A percentile compares a stretch with the other conserved stretches of the same genome.
Conservation (phyloP, 331 rosid genomes). For the Telfairia occidentalis region DNA sequence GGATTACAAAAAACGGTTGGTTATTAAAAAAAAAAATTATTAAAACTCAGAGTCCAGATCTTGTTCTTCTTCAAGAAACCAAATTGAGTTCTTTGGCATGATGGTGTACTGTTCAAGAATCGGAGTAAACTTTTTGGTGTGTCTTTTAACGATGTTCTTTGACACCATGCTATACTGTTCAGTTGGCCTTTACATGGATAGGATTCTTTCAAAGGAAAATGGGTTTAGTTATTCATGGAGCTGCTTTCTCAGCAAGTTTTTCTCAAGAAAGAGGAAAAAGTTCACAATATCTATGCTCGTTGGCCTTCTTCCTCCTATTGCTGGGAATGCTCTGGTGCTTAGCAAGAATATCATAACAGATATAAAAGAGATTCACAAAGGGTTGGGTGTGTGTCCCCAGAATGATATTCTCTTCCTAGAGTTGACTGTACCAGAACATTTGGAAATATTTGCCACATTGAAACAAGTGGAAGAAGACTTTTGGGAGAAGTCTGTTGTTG, state of each 20-base stretch:
- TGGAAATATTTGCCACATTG: constrained; percentile 74
- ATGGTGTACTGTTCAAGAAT: too few relatives aligned
- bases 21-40: too few relatives aligned
- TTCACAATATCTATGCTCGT: constrained; percentile 96
- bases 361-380: constrained; percentile 89
- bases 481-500: constrained; percentile 41
- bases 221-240: constrained; percentile 69
- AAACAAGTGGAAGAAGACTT: constrained; percentile 77
- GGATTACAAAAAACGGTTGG: too few relatives aligned
- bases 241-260: constrained; percentile 45
- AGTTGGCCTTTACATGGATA: constrained; percentile 82
- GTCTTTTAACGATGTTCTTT: constrained; percentile 83
- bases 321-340: constrained; percentile 81
- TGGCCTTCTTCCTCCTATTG: constrained; percentile 82
- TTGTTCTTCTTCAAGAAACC: too few relatives aligned
- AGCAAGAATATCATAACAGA: constrained; percentile 68
- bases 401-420: constrained; percentile 87
- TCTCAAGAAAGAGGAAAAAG: constrained; percentile 63
- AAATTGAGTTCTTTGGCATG: too few relatives aligned
- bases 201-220: constrained; percentile 86
- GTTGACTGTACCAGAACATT: constrained; percentile 86
- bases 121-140: constrained; percentile 79
- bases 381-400: constrained; percentile 94
- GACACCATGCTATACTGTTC: constrained; percentile 74
- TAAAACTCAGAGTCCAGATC: too few relatives aligned